These are phyloP conservation scores for Bruguiera hainesii DNA, from an alignment of 441 rosid genomes.

Conservation along the genomic window DNA sequence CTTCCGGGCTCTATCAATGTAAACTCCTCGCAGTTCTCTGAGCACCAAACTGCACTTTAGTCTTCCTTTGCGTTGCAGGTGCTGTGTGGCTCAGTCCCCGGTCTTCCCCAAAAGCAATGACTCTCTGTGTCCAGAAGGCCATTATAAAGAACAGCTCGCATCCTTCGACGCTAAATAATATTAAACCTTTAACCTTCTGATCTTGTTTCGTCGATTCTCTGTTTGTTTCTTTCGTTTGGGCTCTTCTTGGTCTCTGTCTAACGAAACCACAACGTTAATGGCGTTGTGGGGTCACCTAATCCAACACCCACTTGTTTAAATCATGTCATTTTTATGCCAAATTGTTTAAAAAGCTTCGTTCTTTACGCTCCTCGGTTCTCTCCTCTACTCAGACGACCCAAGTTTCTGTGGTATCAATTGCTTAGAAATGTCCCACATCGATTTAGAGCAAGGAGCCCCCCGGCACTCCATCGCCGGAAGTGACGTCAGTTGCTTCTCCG, in stretches of 20 bases:
- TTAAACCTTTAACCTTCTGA: not conserved
- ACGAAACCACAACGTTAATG: slow-evolving; percentile 21
- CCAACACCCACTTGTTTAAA: slow-evolving; percentile 34
- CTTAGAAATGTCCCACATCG: slow-evolving; percentile 40
- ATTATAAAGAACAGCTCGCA: not conserved
- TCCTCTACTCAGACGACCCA: not conserved
- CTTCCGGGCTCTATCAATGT: slow-evolving; percentile 1
- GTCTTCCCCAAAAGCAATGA: not conserved
- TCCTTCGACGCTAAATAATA: not conserved
- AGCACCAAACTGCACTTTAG: slow-evolving; percentile 17
- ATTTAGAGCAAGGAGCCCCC: slow-evolving; percentile 65
- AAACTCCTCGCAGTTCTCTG: slow-evolving; percentile 15
- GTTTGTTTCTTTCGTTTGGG: not conserved
- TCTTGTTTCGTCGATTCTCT: not conserved
- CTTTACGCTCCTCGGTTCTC: not conserved
- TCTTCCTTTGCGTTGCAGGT: slow-evolving; percentile 17
- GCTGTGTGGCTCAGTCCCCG: slow-evolving; percentile 6
- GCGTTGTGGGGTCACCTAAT: slow-evolving; percentile 37
- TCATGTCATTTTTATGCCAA: slow-evolving; percentile 6
- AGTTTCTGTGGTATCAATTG: not conserved
- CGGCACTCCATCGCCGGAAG: slow-evolving; percentile 29
- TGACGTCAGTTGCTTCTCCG: slow-evolving; percentile 61
- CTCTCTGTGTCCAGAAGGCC: not conserved
- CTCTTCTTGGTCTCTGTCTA: slow-evolving; percentile 14
- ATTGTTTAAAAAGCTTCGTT: not conserved